A percentile compares a stretch with the other conserved stretches of the same genome.
These are phyloP conservation scores for Prunus mongolica DNA, from an alignment of 306 rosid genomes.

Conservation along the genomic window DNA sequence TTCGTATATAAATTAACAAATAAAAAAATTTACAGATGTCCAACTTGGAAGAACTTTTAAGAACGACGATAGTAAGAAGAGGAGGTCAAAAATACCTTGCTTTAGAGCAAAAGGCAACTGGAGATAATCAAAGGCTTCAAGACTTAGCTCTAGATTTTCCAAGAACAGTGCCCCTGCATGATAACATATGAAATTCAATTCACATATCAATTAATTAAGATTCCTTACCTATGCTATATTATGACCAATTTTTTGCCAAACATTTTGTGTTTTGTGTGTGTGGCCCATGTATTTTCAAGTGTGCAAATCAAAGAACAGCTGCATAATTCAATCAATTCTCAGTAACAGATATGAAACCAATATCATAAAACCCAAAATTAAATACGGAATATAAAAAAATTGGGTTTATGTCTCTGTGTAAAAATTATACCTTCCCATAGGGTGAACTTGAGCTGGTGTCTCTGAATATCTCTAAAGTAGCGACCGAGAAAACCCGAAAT, in stretches of 20 bases:
- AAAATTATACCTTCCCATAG: constrained; percentile 59
- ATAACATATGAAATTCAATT: neutral
- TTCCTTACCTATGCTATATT: neutral
- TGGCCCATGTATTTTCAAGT: neutral
- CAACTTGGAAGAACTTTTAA: neutral
- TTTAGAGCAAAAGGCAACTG: constrained; percentile 89
- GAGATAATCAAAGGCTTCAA: constrained; percentile 94
- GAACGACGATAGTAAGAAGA: neutral
- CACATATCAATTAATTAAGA: neutral
- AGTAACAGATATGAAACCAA: neutral
- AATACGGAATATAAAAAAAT: too few relatives aligned
- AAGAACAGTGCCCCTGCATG: constrained; percentile 71
- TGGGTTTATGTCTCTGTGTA: neutral
- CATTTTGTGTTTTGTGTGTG: neutral
- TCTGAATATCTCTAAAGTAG: constrained; percentile 80
- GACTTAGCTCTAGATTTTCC: constrained; percentile 91
- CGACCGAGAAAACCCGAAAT: constrained; percentile 79
- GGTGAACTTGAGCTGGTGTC: constrained; percentile 78
- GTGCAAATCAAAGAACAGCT: neutral
- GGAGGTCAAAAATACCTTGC: constrained; percentile 51
- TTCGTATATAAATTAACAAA: neutral
- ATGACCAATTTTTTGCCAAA: neutral
- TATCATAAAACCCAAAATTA: neutral
- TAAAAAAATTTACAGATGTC: neutral
- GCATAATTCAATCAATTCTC: neutral